Percentiles rank a stretch among this genome's conserved stretches.
Evolutionary conservation across 306 rosid genomes (phyloP).

Genomic region (Vachellia pachyceras): DNA sequence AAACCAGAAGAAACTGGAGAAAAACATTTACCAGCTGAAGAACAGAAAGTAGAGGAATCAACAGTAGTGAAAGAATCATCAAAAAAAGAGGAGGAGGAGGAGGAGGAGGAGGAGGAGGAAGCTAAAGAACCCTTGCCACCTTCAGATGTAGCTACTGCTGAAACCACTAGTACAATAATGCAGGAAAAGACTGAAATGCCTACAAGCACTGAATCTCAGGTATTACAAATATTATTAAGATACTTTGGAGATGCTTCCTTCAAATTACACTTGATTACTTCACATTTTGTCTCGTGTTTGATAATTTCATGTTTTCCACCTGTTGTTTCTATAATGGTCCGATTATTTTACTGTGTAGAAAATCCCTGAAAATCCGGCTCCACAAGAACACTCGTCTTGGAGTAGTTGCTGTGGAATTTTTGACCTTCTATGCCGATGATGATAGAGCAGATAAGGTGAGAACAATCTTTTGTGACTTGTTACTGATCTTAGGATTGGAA

Average conservation of each 20-base stretch:
- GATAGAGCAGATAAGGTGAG: slow-evolving; percentile 62
- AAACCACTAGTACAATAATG: slow-evolving; percentile 34
- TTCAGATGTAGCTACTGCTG: slow-evolving; percentile 36
- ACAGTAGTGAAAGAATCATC: slow-evolving; percentile 42
- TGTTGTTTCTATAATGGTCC: background rate
- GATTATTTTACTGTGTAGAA: slow-evolving; percentile 23
- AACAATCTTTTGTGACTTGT: background rate
- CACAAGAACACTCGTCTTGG: slow-evolving; percentile 58
- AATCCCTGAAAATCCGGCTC: slow-evolving; percentile 41
- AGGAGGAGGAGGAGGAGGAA: slow-evolving; percentile 14
- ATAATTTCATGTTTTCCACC: background rate
- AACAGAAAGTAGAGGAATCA: slow-evolving; percentile 49
- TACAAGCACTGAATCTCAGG: slow-evolving; percentile 48
- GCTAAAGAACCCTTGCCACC: slow-evolving; percentile 41
- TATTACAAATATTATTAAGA: slow-evolving; percentile 12
- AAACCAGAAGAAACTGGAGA: slow-evolving; percentile 39
- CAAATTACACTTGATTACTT: background rate
- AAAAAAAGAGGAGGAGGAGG: slow-evolving; percentile 41
- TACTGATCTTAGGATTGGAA: background rate
- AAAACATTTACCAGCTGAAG: slow-evolving; percentile 23
- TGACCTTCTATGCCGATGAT: slow-evolving; percentile 51
- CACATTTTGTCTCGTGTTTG: background rate
- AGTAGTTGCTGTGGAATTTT: slow-evolving; percentile 77
- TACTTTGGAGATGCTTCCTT: background rate
- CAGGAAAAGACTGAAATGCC: slow-evolving; percentile 40